A percentile compares a stretch with the other conserved stretches of the same genome.
Evolutionary conservation across 805 yeast species (phyloP).

Genomic region (Deakozyma indianensis): DNA sequence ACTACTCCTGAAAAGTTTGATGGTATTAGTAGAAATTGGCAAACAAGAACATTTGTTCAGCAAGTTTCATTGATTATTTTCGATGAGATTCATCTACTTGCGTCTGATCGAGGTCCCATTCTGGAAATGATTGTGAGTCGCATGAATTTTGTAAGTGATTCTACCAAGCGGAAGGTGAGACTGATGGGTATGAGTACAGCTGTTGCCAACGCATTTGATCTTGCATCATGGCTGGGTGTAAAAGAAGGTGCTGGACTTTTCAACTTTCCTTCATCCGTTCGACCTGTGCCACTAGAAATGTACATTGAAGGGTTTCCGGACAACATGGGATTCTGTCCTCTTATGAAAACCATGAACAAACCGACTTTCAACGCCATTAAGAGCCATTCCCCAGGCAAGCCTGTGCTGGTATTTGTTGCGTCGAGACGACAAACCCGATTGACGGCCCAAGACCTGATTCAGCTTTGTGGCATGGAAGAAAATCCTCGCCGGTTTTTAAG

Average conservation of each 20-base stretch:
- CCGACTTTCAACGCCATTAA: conserved; percentile 90
- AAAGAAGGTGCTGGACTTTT: conserved; percentile 42
- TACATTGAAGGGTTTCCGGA: conserved; percentile 80
- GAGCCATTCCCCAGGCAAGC: conserved; percentile 76
- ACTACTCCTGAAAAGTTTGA: conserved; percentile 83
- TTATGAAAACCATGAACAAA: conserved; percentile 78
- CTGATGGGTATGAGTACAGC: conserved; percentile 74
- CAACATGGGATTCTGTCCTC: conserved; percentile 63
- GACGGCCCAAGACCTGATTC: conserved; percentile 66
- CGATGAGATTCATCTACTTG: conserved; percentile 77
- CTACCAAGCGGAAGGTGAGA: conserved; percentile 46
- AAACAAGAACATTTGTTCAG: conserved; percentile 60
- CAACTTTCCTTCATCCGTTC: conserved; percentile 67
- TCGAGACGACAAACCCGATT: conserved; percentile 72
- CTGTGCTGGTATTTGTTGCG: conserved; percentile 74
- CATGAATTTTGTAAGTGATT: conserved; percentile 56
- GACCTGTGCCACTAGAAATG: conserved; percentile 80
- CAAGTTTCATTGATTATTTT: conserved; percentile 61
- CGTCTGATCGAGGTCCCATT: conserved; percentile 78
- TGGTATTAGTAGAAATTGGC: conserved; percentile 81
- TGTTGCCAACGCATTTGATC: conserved; percentile 70
- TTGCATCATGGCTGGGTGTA: conserved; percentile 77
- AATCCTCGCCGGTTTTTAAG: conserved; percentile 57
- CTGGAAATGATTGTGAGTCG: conserved; percentile 82
- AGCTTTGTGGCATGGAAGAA: conserved; percentile 65